phyloP scores from a whole-genome alignment of 169 alveolate species.

The Plasmodium malariae region DNA sequence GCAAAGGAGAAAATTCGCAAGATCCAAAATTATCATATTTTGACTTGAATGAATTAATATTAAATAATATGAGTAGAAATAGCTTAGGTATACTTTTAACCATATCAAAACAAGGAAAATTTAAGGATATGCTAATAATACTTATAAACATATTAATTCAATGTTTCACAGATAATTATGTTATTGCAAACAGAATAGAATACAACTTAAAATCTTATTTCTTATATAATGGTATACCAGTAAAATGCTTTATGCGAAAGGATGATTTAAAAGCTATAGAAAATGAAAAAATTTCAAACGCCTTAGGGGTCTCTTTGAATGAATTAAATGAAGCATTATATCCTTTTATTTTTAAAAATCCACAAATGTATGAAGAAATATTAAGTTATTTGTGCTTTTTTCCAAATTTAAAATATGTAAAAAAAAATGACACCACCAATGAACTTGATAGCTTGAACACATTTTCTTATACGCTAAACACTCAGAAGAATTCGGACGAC shows the following conservation, averaged over 20 bases:
- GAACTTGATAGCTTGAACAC: conserved; percentile 1
- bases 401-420: conserved; percentile 70
- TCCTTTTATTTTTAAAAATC: conserved; percentile 73
- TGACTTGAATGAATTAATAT: conserved; percentile 53
- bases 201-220: conserved; percentile 37
- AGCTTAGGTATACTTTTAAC: conserved; percentile 72
- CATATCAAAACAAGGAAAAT: conserved; percentile 71
- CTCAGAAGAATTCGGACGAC: not conserved
- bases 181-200: conserved; percentile 65
- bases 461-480: not conserved
- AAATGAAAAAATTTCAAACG: conserved; percentile 29
- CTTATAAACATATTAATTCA: conserved; percentile 67
- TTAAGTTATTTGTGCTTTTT: conserved; percentile 57
- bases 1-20: not conserved
- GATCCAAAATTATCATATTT: conserved; percentile 14
- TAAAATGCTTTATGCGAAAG: conserved; percentile 49
- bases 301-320: conserved; percentile 70
- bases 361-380: conserved; percentile 75
- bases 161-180: conserved; percentile 75
- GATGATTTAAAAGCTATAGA: conserved; percentile 59
- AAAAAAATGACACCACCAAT: conserved; percentile 13
- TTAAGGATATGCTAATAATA: conserved; percentile 74
- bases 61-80: conserved; percentile 61
- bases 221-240: conserved; percentile 53
- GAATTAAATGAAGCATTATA: conserved; percentile 72